A percentile compares a stretch with the other conserved stretches of the same genome.
Evolutionary conservation across 768 basidiomycete species (phyloP).

Genomic region (Psilocybe subaeruginosa): DNA sequence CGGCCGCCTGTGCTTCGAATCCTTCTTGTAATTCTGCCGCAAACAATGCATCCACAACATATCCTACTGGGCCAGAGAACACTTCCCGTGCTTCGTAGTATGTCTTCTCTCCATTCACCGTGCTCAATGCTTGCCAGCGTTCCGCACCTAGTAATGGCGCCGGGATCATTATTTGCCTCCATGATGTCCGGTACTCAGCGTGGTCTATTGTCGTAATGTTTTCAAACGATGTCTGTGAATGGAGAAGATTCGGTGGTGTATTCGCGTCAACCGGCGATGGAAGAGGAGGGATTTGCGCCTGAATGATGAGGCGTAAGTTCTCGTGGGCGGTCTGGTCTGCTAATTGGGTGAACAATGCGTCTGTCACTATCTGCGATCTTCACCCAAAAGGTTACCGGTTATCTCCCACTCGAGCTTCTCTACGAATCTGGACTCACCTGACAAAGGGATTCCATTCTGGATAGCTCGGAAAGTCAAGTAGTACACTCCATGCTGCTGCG

Average conservation of each 20-base stretch:
- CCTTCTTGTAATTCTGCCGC: constrained; percentile 24
- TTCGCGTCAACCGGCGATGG: constrained; percentile 28
- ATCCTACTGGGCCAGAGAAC: constrained; percentile 25
- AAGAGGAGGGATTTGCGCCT: constrained; percentile 34
- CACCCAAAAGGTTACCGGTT: constrained; percentile 1
- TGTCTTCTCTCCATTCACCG: constrained; percentile 23
- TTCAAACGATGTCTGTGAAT: constrained; percentile 30
- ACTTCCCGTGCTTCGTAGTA: constrained; percentile 35
- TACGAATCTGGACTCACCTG: constrained; percentile 17
- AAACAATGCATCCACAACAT: constrained; percentile 25
- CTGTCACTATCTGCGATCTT: constrained; percentile 29
- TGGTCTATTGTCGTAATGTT: constrained; percentile 33
- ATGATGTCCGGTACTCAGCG: constrained; percentile 26
- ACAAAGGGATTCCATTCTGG: constrained; percentile 49
- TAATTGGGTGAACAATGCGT: constrained; percentile 24
- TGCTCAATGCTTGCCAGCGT: constrained; percentile 32
- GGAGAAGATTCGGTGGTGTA: constrained; percentile 27
- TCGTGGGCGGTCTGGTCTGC: constrained; percentile 26
- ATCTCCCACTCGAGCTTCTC: neutral
- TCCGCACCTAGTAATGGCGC: constrained; percentile 27
- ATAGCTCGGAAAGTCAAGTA: constrained; percentile 56
- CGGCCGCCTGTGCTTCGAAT: constrained; percentile 27
- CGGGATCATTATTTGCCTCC: constrained; percentile 30
- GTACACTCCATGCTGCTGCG: constrained; percentile 48
- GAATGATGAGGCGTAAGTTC: constrained; percentile 27